Base-by-base conservation (phyloP, 805 yeast species). In the Candida easanensis region DNA sequence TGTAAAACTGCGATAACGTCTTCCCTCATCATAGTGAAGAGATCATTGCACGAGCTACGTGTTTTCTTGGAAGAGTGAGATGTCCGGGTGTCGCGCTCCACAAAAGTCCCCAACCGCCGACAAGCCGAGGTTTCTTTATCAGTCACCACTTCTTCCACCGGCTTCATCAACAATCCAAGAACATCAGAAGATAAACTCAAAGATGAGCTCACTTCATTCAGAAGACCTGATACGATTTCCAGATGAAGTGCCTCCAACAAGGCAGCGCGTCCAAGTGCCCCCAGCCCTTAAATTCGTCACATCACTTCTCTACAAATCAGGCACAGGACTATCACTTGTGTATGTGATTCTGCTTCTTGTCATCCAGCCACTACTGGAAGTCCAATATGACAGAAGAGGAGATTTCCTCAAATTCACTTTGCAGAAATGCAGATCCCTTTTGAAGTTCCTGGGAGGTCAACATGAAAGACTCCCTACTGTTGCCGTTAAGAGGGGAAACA, bases 401-500 rank as follows among this genome's bases (percentile, higher is more conserved):
- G 67, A 65, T 3, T 58, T 69, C 8, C 47, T 64, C 11, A 48
- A 52, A 3, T 52, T 46, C 32, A 64, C 62, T 1, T 57, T 69
- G 13, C 22, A 52, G 3, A 55, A 54, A 20, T 46, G 69, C 19
- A 52, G 69, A 18, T 58, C 53, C 32, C 18, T 56, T 2, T 55
- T 74, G 2, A 58, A 51, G 18, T 25, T 38, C 22, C 38, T 46
- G 2, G 42, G 61, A n/a, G 48, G 64, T 6, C 46, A 58, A 16
- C 57, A 55, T 15, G 49, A 63, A 30, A 54, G 53, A 21, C 64
- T 73, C 0, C 73, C 79, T 4, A 53, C 67, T 4, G 66, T 73
- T n/a, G 66, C 66, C 10, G 55, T 73, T 13, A 72, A 68, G 18
- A 68, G 68, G 48, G 69, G 69, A 30, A 71, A 67, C 21, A 53